phyloP scores from a whole-genome alignment of 495 filamentous ascomycete genomes.

The Penicillium pancosmium region DNA sequence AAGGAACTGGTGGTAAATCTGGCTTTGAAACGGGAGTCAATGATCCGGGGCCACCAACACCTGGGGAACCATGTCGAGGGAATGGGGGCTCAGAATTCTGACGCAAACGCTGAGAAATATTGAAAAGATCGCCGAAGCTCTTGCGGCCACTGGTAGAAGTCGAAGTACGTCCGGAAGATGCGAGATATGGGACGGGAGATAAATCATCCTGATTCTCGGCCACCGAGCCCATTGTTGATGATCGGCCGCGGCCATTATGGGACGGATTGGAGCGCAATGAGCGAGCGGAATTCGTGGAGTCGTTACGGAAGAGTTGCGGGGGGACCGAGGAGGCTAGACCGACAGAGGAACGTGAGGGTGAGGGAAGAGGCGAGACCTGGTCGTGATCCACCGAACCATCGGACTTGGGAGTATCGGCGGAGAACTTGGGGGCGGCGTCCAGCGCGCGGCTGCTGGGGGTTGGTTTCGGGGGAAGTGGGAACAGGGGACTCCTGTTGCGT shows the following conservation, averaged over 20 bases:
- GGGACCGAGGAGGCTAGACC: constrained; percentile 41
- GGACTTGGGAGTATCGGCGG: constrained; percentile 29
- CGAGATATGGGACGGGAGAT: constrained; percentile 59
- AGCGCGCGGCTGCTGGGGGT: constrained; percentile 25
- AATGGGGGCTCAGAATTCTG: constrained; percentile 73
- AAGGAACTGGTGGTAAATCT: constrained; percentile 69
- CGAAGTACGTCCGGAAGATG: constrained; percentile 70
- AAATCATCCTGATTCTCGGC: constrained; percentile 58
- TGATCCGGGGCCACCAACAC: constrained; percentile 46
- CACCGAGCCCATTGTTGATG: constrained; percentile 85
- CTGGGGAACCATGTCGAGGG: constrained; percentile 60
- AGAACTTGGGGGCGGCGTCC: constrained; percentile 29
- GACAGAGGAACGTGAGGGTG: constrained; percentile 56
- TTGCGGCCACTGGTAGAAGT: constrained; percentile 82
- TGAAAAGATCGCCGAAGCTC: constrained; percentile 88
- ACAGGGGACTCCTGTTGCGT: constrained; percentile 81
- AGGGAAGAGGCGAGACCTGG: constrained; percentile 55
- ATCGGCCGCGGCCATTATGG: constrained; percentile 65
- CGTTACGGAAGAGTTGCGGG: constrained; percentile 54
- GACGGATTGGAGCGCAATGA: constrained; percentile 76
- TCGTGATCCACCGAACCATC: constrained; percentile 36
- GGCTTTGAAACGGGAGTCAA: constrained; percentile 71
- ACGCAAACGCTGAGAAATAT: constrained; percentile 68
- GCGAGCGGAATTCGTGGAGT: constrained; percentile 66
- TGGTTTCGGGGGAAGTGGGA: constrained; percentile 79